Evolutionary conservation across 495 filamentous ascomycete species (phyloP), one percentile per base, ranked within the genome.

Genomic region (Hamigera avellanea): DNA sequence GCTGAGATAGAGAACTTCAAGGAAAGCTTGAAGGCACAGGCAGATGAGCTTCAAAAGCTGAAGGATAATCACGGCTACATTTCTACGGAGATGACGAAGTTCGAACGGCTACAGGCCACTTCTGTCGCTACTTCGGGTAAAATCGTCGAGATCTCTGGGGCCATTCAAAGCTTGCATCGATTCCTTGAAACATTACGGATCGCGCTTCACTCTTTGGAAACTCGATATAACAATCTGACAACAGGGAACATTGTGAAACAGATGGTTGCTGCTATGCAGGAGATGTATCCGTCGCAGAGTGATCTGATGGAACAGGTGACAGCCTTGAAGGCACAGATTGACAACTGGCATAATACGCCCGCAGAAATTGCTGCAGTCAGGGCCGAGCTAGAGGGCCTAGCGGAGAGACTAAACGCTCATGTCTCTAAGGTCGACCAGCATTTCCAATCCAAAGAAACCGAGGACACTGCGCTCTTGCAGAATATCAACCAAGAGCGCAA

Each of bases 151-250:
- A 23, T 23, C 9, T 23, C 21, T 9, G 9, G 5, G 9, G 21
- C 4, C 15, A 28, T 45, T 9, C 14, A 6, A 6, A 16, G n/a
- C 14, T 34, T 34, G 14, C 15, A 34, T 4, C 10, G 28, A 4
- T 6, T 9, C 5, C 25, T 31, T 35, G 42, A 49, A 10, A 46
- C 34, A 16, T 16, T 61, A 6, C 41, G 23, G 8, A 32, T 44
- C 19, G 55, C 38, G 8, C 26, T 65, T n/a, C 50, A 51, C 21
- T 67, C 64, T 6, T 36, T 67, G 18, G 64, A 66, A 43, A 26
- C 18, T 2, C 53, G 65, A 19, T 67, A 59, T 29, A 51, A 46
- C 31, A 56, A 43, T 32, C 47, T 66, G 21, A 54, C 49, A 37
- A 57, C 56, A 0, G 56, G 53, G 14, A 26, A 41, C 2, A 29